A percentile compares a stretch with the other conserved stretches of the same genome.
Evolutionary conservation across 1,139 yeast genomes (phyloP).

Genomic region (Arxiozyma slooffiae): DNA sequence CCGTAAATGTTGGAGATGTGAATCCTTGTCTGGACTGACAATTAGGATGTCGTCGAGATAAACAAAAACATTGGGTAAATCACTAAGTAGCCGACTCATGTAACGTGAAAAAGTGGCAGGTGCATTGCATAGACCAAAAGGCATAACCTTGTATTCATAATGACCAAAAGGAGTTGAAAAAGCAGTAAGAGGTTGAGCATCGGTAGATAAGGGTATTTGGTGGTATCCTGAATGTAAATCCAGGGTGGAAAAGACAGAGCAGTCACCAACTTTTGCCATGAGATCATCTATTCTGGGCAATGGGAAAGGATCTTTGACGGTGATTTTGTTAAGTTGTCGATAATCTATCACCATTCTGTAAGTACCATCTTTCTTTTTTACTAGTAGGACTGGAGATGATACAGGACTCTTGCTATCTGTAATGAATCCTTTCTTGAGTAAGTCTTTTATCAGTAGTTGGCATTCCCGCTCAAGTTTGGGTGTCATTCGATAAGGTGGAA

Average conservation of each 20-base stretch:
- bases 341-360: conserved; percentile 23
- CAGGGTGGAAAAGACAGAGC: conserved; percentile 7
- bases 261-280: conserved; percentile 8
- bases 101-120: background rate
- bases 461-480: conserved; percentile 6
- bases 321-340: conserved; percentile 18
- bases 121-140: too few species aligned
- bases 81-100: too few species aligned
- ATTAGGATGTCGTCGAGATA: too few species aligned
- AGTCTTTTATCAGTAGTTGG: conserved; percentile 7
- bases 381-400: conserved; percentile 18
- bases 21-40: too few species aligned
- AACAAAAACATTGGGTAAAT: too few species aligned
- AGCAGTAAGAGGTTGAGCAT: conserved; percentile 8
- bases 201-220: conserved; percentile 11
- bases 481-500: conserved; percentile 8
- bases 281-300: conserved; percentile 21
- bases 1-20: background rate
- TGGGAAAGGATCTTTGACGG: conserved; percentile 20
- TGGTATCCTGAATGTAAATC: conserved; percentile 14
- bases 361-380: conserved; percentile 19
- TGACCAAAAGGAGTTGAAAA: conserved; percentile 12
- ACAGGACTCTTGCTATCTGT: conserved; percentile 15
- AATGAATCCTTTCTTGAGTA: conserved; percentile 13
- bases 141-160: conserved; percentile 12